Evolutionary conservation across 1,284 basidiomycete genomes (phyloP).

Genomic region (Trichosporon faecale): DNA sequence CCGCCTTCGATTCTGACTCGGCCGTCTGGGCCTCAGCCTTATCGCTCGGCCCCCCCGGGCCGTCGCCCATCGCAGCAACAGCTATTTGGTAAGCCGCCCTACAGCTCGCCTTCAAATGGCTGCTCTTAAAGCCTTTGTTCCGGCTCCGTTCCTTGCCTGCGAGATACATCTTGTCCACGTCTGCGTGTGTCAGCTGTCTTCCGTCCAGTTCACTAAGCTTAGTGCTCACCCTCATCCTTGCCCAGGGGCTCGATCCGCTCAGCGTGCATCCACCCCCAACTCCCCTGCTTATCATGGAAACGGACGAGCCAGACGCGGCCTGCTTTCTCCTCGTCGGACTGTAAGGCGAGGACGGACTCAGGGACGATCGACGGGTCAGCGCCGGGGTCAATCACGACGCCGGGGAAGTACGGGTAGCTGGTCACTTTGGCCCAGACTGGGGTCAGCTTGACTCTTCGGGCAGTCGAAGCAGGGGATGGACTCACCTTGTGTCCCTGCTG

Average conservation of each 20-base stretch:
- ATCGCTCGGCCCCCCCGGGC: background rate
- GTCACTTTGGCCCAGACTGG: conserved; percentile 48
- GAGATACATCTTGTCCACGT: conserved; percentile 39
- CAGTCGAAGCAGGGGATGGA: no score
- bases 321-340: conserved; percentile 40
- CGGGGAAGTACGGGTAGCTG: conserved; percentile 52
- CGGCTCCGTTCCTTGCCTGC: conserved; percentile 33
- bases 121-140: conserved; percentile 26
- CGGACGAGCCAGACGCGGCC: conserved; percentile 57
- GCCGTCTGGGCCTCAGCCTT: background rate
- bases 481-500: conserved; percentile 32
- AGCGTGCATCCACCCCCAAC: conserved; percentile 61
- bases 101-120: conserved; percentile 21
- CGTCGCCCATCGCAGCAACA: background rate
- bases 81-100: conserved; percentile 30
- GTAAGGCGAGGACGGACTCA: conserved; percentile 52
- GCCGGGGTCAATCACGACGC: conserved; percentile 45
- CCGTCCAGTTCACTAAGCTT: no score
- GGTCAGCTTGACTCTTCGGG: no score
- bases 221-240: no score
- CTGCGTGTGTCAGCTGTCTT: no score
- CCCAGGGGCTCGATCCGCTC: conserved; percentile 60
- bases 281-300: conserved; percentile 63
- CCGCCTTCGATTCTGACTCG: background rate
- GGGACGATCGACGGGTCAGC: conserved; percentile 59